Conservation (phyloP, 139 green algal species). For the Chlorella vulgaris region DNA sequence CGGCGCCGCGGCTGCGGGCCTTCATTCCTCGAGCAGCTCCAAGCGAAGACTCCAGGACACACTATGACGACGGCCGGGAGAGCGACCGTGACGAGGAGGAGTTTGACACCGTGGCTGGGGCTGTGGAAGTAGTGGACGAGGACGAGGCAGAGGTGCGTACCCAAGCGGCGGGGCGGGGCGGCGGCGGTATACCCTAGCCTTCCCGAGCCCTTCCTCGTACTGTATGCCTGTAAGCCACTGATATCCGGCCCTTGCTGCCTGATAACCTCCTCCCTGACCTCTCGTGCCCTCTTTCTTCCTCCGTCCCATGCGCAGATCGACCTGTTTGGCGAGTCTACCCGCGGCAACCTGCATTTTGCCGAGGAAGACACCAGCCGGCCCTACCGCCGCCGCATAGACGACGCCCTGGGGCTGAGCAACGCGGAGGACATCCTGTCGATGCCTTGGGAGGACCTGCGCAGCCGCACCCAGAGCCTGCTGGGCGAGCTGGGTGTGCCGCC, state of each 20-base stretch:
- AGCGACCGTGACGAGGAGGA: conserved; percentile 39
- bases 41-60: neutral
- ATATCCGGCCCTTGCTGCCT: too few relatives aligned
- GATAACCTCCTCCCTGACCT: neutral
- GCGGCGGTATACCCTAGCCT: too few relatives aligned
- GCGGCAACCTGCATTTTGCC: conserved; percentile 76
- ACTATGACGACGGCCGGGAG: neutral
- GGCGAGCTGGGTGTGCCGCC: conserved; percentile 39
- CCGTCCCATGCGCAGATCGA: too few relatives aligned
- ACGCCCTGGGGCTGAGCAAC: conserved; percentile 64
- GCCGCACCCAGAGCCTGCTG: conserved; percentile 40
- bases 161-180: neutral
- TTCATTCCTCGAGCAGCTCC: neutral
- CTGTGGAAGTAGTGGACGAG: conserved; percentile 65
- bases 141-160: conserved; percentile 56
- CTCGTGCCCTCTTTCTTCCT: neutral
- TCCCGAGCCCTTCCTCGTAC: too few relatives aligned
- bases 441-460: conserved; percentile 42
- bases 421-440: conserved; percentile 61
- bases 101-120: conserved; percentile 59
- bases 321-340: conserved; percentile 74
- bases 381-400: conserved; percentile 31
- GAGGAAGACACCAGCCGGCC: conserved; percentile 17
- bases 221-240: too few relatives aligned
- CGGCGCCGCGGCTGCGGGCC: neutral